phyloP scores from a whole-genome alignment of 257 asterid species.

The Anisodus acutangulus region DNA sequence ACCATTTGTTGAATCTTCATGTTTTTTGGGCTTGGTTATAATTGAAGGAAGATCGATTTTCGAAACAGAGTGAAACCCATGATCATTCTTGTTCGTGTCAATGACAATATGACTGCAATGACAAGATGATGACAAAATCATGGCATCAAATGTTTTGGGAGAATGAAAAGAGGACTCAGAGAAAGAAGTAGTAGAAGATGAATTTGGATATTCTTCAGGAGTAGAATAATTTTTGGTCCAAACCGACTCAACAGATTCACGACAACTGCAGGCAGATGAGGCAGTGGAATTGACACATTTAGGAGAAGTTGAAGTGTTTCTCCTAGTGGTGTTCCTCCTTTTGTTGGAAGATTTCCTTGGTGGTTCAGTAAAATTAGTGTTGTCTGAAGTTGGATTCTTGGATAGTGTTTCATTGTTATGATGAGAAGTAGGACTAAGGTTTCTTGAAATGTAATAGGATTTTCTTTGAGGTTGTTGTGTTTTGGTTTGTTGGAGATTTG shows the following conservation, averaged over 20 bases:
- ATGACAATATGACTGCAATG: not conserved
- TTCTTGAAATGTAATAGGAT: conserved; percentile 65
- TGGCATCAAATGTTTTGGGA: not conserved
- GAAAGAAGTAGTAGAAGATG: not conserved
- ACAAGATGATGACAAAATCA: not conserved
- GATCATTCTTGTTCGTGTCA: not conserved
- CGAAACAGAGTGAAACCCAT: not conserved
- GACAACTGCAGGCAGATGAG: not conserved
- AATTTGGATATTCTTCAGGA: conserved; percentile 16
- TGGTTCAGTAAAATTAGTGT: conserved; percentile 28
- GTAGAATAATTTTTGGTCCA: conserved; percentile 6
- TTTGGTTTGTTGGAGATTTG: not conserved
- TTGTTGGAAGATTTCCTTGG: conserved; percentile 52
- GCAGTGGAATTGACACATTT: not conserved
- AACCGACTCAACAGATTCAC: not conserved
- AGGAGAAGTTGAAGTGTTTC: conserved; percentile 5
- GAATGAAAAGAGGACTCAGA: not conserved
- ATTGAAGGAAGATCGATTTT: conserved; percentile 28
- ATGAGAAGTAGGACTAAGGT: conserved; percentile 29
- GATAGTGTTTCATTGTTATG: conserved; percentile 30
- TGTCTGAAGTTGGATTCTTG: conserved; percentile 16
- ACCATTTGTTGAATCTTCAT: conserved; percentile 24
- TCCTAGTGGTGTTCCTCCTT: conserved; percentile 43
- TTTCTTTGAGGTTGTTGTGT: conserved; percentile 49
- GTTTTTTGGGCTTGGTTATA: not conserved